Evolutionary conservation across 306 rosid genomes (phyloP), one percentile per base, ranked within the genome.

Genomic region (Senna siamea): DNA sequence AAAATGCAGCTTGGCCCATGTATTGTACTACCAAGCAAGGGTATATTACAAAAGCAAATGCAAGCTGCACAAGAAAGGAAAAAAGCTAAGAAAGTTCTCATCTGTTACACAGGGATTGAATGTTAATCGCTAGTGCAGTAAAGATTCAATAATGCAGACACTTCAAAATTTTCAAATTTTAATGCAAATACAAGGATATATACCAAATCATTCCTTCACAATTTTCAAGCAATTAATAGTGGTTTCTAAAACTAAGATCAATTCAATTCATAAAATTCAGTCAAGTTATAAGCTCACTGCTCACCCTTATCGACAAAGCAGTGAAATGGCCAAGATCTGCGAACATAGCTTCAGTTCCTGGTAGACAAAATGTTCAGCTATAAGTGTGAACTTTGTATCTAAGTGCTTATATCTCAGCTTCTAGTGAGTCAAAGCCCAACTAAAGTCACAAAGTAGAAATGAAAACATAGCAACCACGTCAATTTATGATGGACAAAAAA

Each of bases 301-400:
- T 81, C 60, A 92, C 97, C 91, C 93, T 92, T 61, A 92, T 92
- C 14, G 97, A 92, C 20, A 59, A 81, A 70, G 93, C 92, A 65
- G 93, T 88, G 81, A 92, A 92, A 78, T 89, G 96, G 63, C 96
- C 93, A 66, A 92, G 90, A 83, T 89, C 96, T 7, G 93, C 96
- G 83, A 86, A 92, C 97, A 89, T 92, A 20, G 97, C 96, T 77
- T 89, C 97, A 43, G 96, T 84, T 69, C 97, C 97, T 92, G 72
- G n/a, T 38, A 77, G 71, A 71, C 52, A 64, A 71, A 74, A 76
- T 34, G 18, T 4, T 54, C 65, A 69, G 47, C 15, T 4, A 60
- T 63, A 50, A 78, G 30, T 26, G 69, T 75, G 53, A 75, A 75
- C n/a, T 58, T 56, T 41, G 76, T 5, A 15, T 68, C 41, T 2